Evolutionary conservation across 306 rosid species (phyloP).

Genomic region (Castanopsis chinensis): DNA sequence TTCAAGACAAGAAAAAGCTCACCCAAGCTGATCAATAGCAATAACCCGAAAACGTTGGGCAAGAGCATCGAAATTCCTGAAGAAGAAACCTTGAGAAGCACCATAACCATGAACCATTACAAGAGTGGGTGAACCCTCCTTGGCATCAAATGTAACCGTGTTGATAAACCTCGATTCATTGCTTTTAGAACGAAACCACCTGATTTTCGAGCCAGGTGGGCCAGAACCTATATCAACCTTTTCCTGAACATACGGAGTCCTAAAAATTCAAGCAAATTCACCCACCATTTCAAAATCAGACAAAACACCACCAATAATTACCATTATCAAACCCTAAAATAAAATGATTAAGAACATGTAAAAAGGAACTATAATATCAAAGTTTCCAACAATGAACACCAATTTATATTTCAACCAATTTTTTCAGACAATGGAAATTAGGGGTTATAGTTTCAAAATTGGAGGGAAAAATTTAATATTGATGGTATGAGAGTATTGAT

Average conservation of each 20-base stretch:
- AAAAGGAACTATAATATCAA: too few relatives aligned
- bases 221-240: constrained; percentile 85
- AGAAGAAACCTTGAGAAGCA: constrained; percentile 91
- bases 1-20: constrained; percentile 27
- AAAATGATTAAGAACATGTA: background rate
- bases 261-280: constrained; percentile 26
- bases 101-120: constrained; percentile 97
- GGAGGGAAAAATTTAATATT: too few relatives aligned
- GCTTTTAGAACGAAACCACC: constrained; percentile 89
- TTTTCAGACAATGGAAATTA: too few relatives aligned
- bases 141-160: constrained; percentile 75
- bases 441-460: too few relatives aligned
- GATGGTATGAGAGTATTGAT: background rate
- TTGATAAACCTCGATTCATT: constrained; percentile 77
- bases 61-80: constrained; percentile 91
- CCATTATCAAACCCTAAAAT: too few relatives aligned
- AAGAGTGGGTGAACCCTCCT: constrained; percentile 70
- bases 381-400: too few relatives aligned
- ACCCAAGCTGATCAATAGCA: constrained; percentile 98
- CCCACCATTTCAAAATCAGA: too few relatives aligned
- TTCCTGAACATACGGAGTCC: constrained; percentile 93
- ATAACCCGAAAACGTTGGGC: constrained; percentile 79
- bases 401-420: too few relatives aligned
- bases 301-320: too few relatives aligned
- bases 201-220: constrained; percentile 78